Percentiles rank a stretch among this genome's conserved stretches.
These are phyloP conservation scores for Entomortierella parvispora DNA, from an alignment of 192 early-diverging fungal genomes.

Conservation along the genomic window DNA sequence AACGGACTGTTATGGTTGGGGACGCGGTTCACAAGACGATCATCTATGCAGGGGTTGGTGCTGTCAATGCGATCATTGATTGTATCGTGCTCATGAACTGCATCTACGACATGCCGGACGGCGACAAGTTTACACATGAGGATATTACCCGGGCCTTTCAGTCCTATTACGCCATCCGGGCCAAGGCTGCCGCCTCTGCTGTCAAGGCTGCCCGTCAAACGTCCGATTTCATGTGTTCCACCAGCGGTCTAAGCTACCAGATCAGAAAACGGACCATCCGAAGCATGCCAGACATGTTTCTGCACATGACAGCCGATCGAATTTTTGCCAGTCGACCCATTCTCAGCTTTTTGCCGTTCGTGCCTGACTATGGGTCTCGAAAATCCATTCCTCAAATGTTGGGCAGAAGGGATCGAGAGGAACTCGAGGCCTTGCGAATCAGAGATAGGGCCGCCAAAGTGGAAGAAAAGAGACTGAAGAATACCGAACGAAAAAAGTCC, in stretches of 20 bases:
- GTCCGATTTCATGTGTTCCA: neutral
- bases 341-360: conserved; percentile 20
- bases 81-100: conserved; percentile 27
- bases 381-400: conserved; percentile 16
- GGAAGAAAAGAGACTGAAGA: neutral
- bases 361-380: conserved; percentile 13
- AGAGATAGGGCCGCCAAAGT: neutral
- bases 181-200: conserved; percentile 18
- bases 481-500: too few species aligned
- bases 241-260: neutral
- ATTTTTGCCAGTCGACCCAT: conserved; percentile 22
- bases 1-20: conserved; percentile 23
- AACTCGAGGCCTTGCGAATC: conserved; percentile 3
- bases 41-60: conserved; percentile 17
- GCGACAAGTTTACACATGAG: conserved; percentile 2
- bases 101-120: conserved; percentile 35
- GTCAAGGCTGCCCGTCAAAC: conserved; percentile 21
- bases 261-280: conserved; percentile 18
- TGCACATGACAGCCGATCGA: conserved; percentile 3
- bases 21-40: conserved; percentile 31
- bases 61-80: conserved; percentile 15
- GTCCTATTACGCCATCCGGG: conserved; percentile 18
- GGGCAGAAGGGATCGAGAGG: conserved; percentile 19
- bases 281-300: conserved; percentile 8
- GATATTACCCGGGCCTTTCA: conserved; percentile 32